Percentiles rank a stretch among this genome's conserved stretches.
phyloP scores from a whole-genome alignment of 371 early-diverging fungal genomes.

The Batkoa obscura region DNA sequence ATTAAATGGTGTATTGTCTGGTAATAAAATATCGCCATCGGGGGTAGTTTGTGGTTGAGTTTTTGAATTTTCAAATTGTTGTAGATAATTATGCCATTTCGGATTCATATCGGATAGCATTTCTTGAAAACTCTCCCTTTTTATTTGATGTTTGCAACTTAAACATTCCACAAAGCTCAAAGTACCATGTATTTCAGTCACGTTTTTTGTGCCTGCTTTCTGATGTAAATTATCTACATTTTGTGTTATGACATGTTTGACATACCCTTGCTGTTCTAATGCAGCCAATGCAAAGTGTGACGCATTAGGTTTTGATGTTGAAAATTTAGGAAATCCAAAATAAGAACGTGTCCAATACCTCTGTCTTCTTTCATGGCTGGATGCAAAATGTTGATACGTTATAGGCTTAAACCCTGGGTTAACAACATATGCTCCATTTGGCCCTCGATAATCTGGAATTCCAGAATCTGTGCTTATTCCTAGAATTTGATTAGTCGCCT shows the following conservation, averaged over 20 bases:
- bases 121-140: slow-evolving; percentile 42
- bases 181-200: slow-evolving; percentile 76
- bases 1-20: slow-evolving; percentile 23
- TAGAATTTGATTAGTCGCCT: slow-evolving; percentile 5
- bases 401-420: slow-evolving; percentile 70
- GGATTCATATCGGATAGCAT: slow-evolving; percentile 49
- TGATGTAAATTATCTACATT: slow-evolving; percentile 77
- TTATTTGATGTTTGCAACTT: slow-evolving; percentile 27
- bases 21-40: slow-evolving; percentile 74
- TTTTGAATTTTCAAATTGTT: not conserved
- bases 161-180: slow-evolving; percentile 52
- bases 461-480: slow-evolving; percentile 65
- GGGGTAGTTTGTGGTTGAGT: slow-evolving; percentile 35
- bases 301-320: slow-evolving; percentile 42
- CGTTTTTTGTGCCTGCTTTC: slow-evolving; percentile 25
- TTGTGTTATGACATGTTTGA: slow-evolving; percentile 57
- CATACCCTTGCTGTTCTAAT: slow-evolving; percentile 20
- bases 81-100: slow-evolving; percentile 23
- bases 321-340: slow-evolving; percentile 57
- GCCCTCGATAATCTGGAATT: slow-evolving; percentile 80
- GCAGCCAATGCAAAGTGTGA: slow-evolving; percentile 39
- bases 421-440: slow-evolving; percentile 51
- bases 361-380: slow-evolving; percentile 35
- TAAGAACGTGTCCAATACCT: slow-evolving; percentile 87
- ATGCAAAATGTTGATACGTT: slow-evolving; percentile 44